A percentile compares a stretch with the other conserved stretches of the same genome.
These are phyloP conservation scores for Medicago truncatula DNA, from an alignment of 306 rosid genomes.

Conservation along the genomic window DNA sequence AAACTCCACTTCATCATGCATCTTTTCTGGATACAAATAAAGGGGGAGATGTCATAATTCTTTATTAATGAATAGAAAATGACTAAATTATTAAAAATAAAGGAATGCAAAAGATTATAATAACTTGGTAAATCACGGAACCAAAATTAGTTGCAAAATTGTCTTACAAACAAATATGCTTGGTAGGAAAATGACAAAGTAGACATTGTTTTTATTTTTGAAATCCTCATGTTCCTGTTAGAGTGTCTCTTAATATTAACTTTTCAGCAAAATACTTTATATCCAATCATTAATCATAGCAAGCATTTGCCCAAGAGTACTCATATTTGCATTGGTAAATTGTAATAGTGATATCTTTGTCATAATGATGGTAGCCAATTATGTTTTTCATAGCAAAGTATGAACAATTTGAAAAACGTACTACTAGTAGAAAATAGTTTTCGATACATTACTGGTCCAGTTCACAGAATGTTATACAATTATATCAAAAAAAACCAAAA, in stretches of 20 bases:
- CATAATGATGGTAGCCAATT: not conserved
- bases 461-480: not conserved
- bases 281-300: not conserved
- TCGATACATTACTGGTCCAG: not conserved
- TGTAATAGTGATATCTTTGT: conserved; percentile 7
- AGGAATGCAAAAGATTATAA: not conserved
- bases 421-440: not conserved
- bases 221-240: not conserved
- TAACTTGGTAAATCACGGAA: not conserved
- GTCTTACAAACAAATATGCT: not conserved
- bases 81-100: conserved; percentile 3
- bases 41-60: conserved; percentile 2
- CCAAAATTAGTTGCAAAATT: not conserved
- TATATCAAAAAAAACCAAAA: not conserved
- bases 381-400: not conserved
- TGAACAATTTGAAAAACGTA: conserved; percentile 3
- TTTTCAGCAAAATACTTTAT: conserved; percentile 8
- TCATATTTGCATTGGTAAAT: not conserved
- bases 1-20: conserved; percentile 18
- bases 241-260: not conserved
- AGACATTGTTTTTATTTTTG: conserved; percentile 2
- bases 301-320: conserved; percentile 3
- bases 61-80: not conserved
- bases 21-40: conserved; percentile 19
- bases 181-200: conserved; percentile 12